Evolutionary conservation across 257 asterid genomes (phyloP), one percentile per base, ranked within the genome.

Genomic region (Solanum paucissectum): DNA sequence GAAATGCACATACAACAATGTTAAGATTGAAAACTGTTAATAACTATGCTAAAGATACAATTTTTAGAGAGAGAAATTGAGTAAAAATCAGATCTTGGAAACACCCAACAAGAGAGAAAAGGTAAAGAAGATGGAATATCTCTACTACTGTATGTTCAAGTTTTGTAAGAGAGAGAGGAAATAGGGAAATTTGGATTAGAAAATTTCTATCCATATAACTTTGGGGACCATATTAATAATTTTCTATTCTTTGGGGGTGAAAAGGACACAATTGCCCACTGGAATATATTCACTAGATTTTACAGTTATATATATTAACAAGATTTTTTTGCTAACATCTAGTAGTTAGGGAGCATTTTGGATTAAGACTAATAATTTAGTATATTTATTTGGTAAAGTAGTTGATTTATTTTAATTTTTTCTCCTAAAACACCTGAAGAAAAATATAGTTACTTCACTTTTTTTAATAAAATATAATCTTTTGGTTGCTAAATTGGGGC

Each of bases 1-100:
- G 85, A 62, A 88, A 81, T 87, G 89, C 74, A n/a, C 7, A 12
- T 16, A 86, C 86, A 89, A 55, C 82, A 88, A 79, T 85, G 88
- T 55, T 81, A 90, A 86, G 88, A 82, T 84, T 84, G 75, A 85
- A 88, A 87, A 89, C 36, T 27, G 79, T 32, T 72, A 76, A 86
- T 55, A 86, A 46, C 82, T 38, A 81, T 46, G 68, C 12, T 46
- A 69, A 79, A 79, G 25, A 13, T 37, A 10, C 46, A 86, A 40
- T 32, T 73, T 29, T 25, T 4, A n/a, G 36, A 27, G 29, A 64
- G 86, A 82, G 13, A 79, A 79, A 81, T 14, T 20, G 73, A 76
- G 79, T 16, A 29, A 49, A 37, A 29, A 20, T 34, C 66, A 83
- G 91, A 83, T 46, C 85, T 81, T 44, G 85, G 68, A 81, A 29